Evolutionary conservation across 805 yeast species (phyloP).

Genomic region (Starmerella powellii): DNA sequence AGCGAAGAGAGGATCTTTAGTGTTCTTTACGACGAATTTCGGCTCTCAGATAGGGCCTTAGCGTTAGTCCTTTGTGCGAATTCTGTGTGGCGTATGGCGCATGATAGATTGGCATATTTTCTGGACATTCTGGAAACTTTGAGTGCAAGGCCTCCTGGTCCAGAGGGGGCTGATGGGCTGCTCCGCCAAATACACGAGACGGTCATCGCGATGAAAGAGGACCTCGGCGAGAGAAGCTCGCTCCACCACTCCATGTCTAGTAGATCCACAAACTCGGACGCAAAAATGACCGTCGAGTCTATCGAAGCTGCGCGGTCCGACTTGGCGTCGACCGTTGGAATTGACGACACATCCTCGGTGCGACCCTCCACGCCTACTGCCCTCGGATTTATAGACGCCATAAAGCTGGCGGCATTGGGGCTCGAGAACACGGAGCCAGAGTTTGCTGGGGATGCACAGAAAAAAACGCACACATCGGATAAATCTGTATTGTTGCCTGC

Average conservation of each 20-base stretch:
- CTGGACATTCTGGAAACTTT: neutral
- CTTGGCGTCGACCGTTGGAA: constrained; percentile 8
- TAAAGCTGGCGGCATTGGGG: constrained; percentile 8
- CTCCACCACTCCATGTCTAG: neutral
- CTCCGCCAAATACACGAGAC: neutral
- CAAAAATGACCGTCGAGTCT: neutral
- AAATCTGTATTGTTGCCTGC: too few species aligned
- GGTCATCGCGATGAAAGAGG: neutral
- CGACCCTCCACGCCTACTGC: neutral
- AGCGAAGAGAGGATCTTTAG: too few species aligned
- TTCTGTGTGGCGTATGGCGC: neutral
- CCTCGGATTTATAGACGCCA: constrained; percentile 15
- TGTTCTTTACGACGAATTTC: too few species aligned
- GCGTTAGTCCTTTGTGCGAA: too few species aligned
- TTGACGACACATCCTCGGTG: constrained; percentile 2
- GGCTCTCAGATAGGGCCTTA: too few species aligned
- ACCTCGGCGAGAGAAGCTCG: neutral
- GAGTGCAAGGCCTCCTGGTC: neutral
- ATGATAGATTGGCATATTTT: neutral
- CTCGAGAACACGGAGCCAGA: neutral
- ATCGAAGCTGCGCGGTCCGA: constrained; percentile 1
- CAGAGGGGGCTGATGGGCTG: neutral
- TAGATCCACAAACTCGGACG: neutral
- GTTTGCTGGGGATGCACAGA: neutral
- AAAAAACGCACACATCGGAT: neutral